Evolutionary conservation across 1,284 basidiomycete species (phyloP).

Genomic region (Phellopilus nigrolimitatus): DNA sequence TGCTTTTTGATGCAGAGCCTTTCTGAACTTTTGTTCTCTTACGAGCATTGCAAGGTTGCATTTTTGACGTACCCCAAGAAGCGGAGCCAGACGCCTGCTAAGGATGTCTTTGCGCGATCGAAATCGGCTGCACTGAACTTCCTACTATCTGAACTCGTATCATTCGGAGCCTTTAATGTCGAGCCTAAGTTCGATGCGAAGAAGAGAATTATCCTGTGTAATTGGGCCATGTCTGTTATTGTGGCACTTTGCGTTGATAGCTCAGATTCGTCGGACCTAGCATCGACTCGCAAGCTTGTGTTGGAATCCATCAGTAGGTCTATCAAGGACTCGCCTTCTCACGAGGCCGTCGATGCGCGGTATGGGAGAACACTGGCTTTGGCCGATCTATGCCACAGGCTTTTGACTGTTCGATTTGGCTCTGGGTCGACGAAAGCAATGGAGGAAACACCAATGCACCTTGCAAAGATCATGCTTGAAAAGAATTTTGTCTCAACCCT

Average conservation of each 20-base stretch:
- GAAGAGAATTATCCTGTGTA: constrained; percentile 62
- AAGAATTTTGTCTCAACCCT: constrained; percentile 92
- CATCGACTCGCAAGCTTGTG: constrained; percentile 85
- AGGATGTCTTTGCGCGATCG: constrained; percentile 52
- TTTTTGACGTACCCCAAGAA: constrained; percentile 80
- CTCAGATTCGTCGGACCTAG: constrained; percentile 65
- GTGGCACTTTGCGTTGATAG: constrained; percentile 90
- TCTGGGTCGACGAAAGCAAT: constrained; percentile 52
- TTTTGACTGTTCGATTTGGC: constrained; percentile 78
- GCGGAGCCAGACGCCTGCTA: constrained; percentile 58
- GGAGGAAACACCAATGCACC: constrained; percentile 83
- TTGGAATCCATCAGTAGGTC: constrained; percentile 85
- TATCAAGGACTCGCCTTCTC: constrained; percentile 74
- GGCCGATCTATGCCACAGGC: constrained; percentile 82
- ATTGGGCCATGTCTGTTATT: constrained; percentile 89
- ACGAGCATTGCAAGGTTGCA: constrained; percentile 84
- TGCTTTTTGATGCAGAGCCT: constrained; percentile 91
- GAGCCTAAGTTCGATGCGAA: constrained; percentile 50
- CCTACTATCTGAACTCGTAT: constrained; percentile 72
- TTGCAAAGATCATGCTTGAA: constrained; percentile 98
- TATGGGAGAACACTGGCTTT: constrained; percentile 90
- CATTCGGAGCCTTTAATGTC: constrained; percentile 67
- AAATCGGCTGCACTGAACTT: constrained; percentile 69
- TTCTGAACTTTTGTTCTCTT: constrained; percentile 91
- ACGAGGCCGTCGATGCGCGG: constrained; percentile 68